These are phyloP conservation scores for Pseudozyma pruni DNA, from an alignment of 1,284 basidiomycete species.

Conservation along the genomic window DNA sequence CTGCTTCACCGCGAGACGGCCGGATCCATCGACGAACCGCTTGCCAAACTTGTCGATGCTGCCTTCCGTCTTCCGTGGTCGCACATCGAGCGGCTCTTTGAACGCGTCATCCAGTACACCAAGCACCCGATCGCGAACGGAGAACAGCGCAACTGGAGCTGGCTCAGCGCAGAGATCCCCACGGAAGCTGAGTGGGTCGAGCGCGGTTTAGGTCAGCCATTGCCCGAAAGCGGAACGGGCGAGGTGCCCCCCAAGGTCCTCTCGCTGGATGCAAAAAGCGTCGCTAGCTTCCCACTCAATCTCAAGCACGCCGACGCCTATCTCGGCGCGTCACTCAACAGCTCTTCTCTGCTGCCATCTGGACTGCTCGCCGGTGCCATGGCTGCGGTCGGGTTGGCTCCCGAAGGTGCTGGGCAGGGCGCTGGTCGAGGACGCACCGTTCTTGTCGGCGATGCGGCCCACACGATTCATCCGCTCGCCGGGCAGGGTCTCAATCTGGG, in stretches of 20 bases:
- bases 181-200: conserved; percentile 42
- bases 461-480: conserved; percentile 94
- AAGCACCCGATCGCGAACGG: conserved; percentile 12
- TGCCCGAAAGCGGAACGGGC: conserved; percentile 48
- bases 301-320: conserved; percentile 90
- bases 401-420: conserved; percentile 52
- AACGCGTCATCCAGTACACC: conserved; percentile 72
- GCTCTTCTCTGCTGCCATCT: conserved; percentile 32
- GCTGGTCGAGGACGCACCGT: conserved; percentile 76
- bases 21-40: conserved; percentile 70
- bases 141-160: conserved; percentile 32
- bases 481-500: conserved; percentile 97
- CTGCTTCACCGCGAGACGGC: conserved; percentile 71
- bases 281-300: conserved; percentile 89
- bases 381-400: conserved; percentile 43
- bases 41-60: conserved; percentile 85
- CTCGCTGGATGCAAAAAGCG: conserved; percentile 78
- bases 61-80: conserved; percentile 87
- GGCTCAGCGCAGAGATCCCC: conserved; percentile 43
- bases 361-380: conserved; percentile 44
- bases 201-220: conserved; percentile 24
- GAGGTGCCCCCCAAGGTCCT: conserved; percentile 78
- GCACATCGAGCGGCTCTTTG: conserved; percentile 78
- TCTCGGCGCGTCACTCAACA: conserved; percentile 72
- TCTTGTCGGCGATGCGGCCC: conserved; percentile 94